These are phyloP conservation scores for Annona squamosa DNA, from an alignment of 164 flowering plant species.

Conservation along the genomic window DNA sequence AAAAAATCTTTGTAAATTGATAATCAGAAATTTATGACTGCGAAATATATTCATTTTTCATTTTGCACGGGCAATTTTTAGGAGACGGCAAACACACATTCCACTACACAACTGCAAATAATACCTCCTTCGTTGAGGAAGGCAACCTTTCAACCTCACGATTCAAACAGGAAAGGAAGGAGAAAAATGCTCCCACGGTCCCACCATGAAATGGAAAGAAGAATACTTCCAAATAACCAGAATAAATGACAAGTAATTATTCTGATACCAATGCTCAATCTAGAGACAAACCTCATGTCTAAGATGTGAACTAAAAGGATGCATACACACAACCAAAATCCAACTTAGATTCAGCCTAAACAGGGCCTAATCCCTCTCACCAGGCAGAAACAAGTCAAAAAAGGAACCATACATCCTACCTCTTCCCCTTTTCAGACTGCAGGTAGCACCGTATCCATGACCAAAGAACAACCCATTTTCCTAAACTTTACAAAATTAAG, in stretches of 20 bases:
- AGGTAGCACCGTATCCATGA: too few relatives aligned
- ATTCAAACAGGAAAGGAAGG: background rate
- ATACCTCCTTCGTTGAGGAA: background rate
- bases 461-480: too few relatives aligned
- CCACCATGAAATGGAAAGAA: background rate
- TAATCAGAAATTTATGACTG: too few relatives aligned
- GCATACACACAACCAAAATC: background rate
- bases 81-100: too few relatives aligned
- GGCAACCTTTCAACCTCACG: background rate
- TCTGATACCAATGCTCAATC: background rate
- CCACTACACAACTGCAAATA: too few relatives aligned
- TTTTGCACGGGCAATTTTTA: too few relatives aligned
- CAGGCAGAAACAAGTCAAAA: background rate
- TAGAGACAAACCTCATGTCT: background rate
- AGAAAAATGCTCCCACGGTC: background rate
- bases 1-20: too few relatives aligned
- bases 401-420: background rate
- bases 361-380: background rate
- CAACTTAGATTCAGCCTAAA: background rate
- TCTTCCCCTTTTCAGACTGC: background rate
- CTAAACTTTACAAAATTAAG: too few relatives aligned
- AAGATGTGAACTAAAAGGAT: background rate
- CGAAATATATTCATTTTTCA: too few relatives aligned
- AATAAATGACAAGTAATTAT: background rate
- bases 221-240: background rate